Evolutionary conservation across 768 basidiomycete species (phyloP), one percentile per base, ranked within the genome.

Genomic region (Punctularia strigosozonata): DNA sequence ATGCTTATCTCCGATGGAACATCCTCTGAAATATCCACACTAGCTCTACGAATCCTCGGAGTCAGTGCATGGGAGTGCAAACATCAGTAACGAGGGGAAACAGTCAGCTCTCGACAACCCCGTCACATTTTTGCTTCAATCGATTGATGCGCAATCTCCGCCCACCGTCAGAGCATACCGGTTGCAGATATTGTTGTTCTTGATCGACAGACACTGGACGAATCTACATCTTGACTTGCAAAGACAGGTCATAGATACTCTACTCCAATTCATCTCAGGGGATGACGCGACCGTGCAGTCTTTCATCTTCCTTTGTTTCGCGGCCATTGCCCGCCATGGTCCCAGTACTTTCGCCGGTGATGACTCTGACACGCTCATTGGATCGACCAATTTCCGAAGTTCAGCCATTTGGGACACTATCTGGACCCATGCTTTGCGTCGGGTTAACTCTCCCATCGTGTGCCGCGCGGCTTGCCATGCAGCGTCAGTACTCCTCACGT

Each of bases 271-370:
- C 25, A 61, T 92, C 23, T 66, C 76, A 4, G 60, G 69, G 20
- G 77, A 84, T 28, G 82, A 90, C 36, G 50, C 65, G 1, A 50
- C 55, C 3, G 60, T 84, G 2, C 91, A 94, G 50, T 79, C 78
- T 2, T 97, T 91, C 92, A 67, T 79, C 1, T 85, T 94, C 50
- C 49, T 94, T 22, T 84, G 77, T 51, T 63, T 90, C 31, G 80
- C 84, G 12, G 75, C 83, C 6, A 67, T 94, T 25, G 78, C 80
- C 2, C n/a, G n/a, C n/a, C n/a, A n/a, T n/a, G n/a, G n/a, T n/a
- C n/a, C n/a, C n/a, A n/a, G n/a, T n/a, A n/a, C n/a, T n/a, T 56
- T 67, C 46, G 63, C 70, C 4, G 70, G 75, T 19, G 38, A 35
- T 23, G 25, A 22, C 7, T 17, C 24, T 22, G 6, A 36, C 39